Evolutionary conservation across 176 grass and related monocot genomes (phyloP).

Genomic region (Avena atlantica): DNA sequence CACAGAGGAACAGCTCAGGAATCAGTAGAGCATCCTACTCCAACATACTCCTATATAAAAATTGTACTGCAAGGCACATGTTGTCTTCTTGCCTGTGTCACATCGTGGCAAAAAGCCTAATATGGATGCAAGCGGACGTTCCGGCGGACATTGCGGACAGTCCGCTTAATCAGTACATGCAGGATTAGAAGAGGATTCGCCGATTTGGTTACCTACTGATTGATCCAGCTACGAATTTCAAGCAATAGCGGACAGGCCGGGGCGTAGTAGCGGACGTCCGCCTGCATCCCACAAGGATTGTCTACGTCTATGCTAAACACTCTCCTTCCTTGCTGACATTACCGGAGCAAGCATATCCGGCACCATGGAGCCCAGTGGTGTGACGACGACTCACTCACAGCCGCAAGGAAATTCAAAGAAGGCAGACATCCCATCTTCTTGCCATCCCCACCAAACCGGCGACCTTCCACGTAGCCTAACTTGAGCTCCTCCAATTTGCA

Average conservation of each 20-base stretch:
- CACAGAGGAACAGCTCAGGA: neutral
- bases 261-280: too few species aligned
- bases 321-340: neutral
- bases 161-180: too few species aligned
- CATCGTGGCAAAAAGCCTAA: too few species aligned
- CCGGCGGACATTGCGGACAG: too few species aligned
- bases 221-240: too few species aligned
- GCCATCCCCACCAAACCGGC: neutral
- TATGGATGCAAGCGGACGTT: too few species aligned
- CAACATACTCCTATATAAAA: neutral
- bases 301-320: neutral
- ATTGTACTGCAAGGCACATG: neutral
- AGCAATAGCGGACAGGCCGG: too few species aligned
- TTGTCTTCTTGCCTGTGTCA: neutral
- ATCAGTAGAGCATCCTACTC: neutral
- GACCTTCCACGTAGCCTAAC: neutral
- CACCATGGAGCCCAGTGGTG: neutral
- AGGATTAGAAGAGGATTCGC: too few species aligned
- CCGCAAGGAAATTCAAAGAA: neutral
- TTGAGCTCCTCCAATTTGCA: neutral
- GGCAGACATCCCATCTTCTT: neutral
- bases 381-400: neutral
- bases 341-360: neutral
- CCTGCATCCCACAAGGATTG: neutral
- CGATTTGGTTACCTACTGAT: too few species aligned